A percentile compares a stretch with the other conserved stretches of the same genome.
phyloP scores from a whole-genome alignment of 495 filamentous ascomycete species.

The Alectoria sarmentosa region DNA sequence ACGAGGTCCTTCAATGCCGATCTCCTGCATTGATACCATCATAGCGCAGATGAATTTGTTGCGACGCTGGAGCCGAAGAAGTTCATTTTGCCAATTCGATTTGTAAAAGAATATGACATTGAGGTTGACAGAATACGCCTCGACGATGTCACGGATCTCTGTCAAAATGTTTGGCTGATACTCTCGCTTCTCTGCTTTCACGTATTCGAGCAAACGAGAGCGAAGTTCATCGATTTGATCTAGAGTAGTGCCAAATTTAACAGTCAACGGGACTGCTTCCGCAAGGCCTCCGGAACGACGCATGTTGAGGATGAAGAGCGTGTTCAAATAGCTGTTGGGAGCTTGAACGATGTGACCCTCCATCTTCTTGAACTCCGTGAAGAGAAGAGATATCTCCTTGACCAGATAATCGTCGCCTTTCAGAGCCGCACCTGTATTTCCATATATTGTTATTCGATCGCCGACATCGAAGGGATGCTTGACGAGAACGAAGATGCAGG shows the following conservation, averaged over 20 bases:
- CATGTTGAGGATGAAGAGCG: constrained; percentile 91
- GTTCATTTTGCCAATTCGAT: constrained; percentile 88
- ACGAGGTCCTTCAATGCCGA: constrained; percentile 82
- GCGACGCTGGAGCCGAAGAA: constrained; percentile 77
- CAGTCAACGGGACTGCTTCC: constrained; percentile 74
- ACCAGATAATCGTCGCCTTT: constrained; percentile 92
- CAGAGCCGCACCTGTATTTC: constrained; percentile 71
- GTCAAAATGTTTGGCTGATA: constrained; percentile 88
- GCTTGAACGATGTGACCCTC: constrained; percentile 93
- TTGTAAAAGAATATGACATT: constrained; percentile 99
- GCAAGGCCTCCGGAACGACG: constrained; percentile 82
- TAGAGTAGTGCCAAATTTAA: constrained; percentile 85
- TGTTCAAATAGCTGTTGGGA: constrained; percentile 89
- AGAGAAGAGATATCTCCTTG: constrained; percentile 88
- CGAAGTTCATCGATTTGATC: constrained; percentile 83
- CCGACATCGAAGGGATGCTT: constrained; percentile 98
- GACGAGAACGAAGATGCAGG: constrained; percentile 91
- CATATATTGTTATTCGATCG: constrained; percentile 86
- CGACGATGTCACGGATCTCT: constrained; percentile 63
- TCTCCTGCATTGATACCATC: constrained; percentile 77
- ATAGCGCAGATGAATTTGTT: constrained; percentile 95
- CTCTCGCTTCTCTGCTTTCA: constrained; percentile 79
- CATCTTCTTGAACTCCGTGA: constrained; percentile 98
- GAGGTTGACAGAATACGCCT: constrained; percentile 67
- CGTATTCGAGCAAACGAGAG: constrained; percentile 76